Percentiles rank a stretch among this genome's conserved stretches.
phyloP scores from a whole-genome alignment of 257 asterid species.

The Handroanthus guayacan region DNA sequence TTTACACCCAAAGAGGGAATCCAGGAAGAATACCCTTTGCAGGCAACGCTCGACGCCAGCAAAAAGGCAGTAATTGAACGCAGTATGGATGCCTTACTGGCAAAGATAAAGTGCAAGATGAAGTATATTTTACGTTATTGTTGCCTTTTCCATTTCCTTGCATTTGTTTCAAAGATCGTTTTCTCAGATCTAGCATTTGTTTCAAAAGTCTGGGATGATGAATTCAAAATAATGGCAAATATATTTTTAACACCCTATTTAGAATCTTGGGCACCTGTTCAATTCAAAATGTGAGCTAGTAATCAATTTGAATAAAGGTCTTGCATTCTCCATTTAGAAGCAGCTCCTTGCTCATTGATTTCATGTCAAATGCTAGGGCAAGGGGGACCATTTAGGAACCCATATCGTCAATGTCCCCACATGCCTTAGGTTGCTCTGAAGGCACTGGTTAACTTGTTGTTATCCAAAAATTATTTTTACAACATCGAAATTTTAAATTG shows the following conservation, averaged over 20 bases:
- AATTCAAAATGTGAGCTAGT: conserved; percentile 1
- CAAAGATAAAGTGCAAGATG: conserved; percentile 41
- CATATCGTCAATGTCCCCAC: conserved; percentile 1
- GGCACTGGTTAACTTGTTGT: conserved; percentile 9
- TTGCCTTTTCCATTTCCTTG: too few species aligned
- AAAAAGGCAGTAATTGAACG: conserved; percentile 81
- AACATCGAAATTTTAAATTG: neutral
- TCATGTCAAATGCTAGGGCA: neutral
- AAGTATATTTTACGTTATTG: neutral
- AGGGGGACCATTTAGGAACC: conserved; percentile 8
- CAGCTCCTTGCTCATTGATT: conserved; percentile 9
- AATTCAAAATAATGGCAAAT: neutral
- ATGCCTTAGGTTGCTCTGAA: conserved; percentile 16
- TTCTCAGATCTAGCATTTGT: conserved; percentile 1
- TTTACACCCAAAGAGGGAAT: conserved; percentile 63
- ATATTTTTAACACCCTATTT: neutral
- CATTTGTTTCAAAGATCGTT: too few species aligned
- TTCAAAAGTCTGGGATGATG: neutral
- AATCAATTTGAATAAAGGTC: conserved; percentile 20
- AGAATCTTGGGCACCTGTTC: neutral
- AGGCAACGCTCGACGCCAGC: conserved; percentile 80
- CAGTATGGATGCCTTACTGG: conserved; percentile 78
- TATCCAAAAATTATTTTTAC: neutral
- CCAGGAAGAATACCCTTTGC: conserved; percentile 60
- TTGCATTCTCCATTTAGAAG: neutral